Conservation (phyloP, 768 basidiomycete genomes). For the Boletellus sp. region DNA sequence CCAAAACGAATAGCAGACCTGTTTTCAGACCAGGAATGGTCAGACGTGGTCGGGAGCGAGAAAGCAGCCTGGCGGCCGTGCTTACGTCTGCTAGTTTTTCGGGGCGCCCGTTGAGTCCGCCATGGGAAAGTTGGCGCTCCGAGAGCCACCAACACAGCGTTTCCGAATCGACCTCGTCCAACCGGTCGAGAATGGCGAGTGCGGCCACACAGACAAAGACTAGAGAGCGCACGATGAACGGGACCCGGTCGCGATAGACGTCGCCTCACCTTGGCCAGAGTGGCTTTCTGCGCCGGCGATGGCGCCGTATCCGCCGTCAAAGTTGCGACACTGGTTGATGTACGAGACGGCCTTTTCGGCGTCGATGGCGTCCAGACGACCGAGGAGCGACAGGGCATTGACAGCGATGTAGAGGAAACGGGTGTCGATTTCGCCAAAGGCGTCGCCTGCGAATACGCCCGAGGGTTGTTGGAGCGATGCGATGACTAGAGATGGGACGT, state of each 20-base stretch:
- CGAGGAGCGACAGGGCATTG: conserved; percentile 76
- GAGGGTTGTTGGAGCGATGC: conserved; percentile 79
- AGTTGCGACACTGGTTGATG: conserved; percentile 78
- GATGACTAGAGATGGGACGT: conserved; percentile 54
- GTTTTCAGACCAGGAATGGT: not conserved
- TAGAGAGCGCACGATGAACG: conserved; percentile 26
- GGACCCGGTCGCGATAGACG: too few relatives aligned
- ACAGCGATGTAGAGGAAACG: conserved; percentile 90
- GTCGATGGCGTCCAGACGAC: conserved; percentile 66
- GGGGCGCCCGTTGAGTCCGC: conserved; percentile 95
- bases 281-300: conserved; percentile 88
- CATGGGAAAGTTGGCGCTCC: conserved; percentile 89
- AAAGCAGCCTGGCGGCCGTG: conserved; percentile 3
- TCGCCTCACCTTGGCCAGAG: conserved; percentile 87
- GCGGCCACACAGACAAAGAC: conserved; percentile 90
- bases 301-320: conserved; percentile 93
- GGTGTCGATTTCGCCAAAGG: conserved; percentile 89
- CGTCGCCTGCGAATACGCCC: conserved; percentile 87
- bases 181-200: conserved; percentile 78
- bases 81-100: conserved; percentile 95
- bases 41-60: not conserved
- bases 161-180: conserved; percentile 77
- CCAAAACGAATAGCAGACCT: conserved; percentile 95
- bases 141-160: conserved; percentile 90
- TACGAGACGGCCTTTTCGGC: conserved; percentile 65